Evolutionary conservation across 2,329 filamentous ascomycete genomes (phyloP), one percentile per base, ranked within the genome.

Genomic region (Mollisia scopiformis): DNA sequence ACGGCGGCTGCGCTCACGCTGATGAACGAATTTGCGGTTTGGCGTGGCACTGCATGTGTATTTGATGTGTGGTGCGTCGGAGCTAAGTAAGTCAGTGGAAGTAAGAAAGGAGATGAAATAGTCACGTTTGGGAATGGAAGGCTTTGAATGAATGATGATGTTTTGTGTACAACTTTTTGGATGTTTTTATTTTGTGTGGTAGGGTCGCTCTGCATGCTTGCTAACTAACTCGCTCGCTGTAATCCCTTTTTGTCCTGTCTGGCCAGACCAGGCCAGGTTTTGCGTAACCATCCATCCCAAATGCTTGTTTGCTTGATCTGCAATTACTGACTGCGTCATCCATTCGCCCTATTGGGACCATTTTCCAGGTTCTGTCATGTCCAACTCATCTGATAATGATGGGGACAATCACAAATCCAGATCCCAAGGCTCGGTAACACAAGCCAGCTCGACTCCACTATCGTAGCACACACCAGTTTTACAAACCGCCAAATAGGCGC

Each of bases 381-480:
- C 55, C 46, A 30, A 50, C 59, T 59, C 46, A 33, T 47, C 41
- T 31, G 46, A 47, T 47, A 25, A 16, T 47, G 43, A 47, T 47
- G 37, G 7, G n/a, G 39, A n/a, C 37, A 19, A 25, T 46, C 14
- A 14, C 43, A 39, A 30, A 33, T 41, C n/a, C 39, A 23, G 41
- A 51, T 57, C 53, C 56, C 60, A 59, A 59, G 56, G n/a, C 30
- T 11, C 31, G 31, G 8, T 8, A 14, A 56, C n/a, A n/a, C n/a
- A n/a, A n/a, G n/a, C 61, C 33, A 61, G 47, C 58, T 30, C 25
- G 27, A 58, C 55, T 62, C 59, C 35, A 58, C 51, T 62, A 64
- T 64, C 62, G 62, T 64, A 64, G 57, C 62, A 64, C 61, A 46
- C 57, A 52, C 58, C 61, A 62, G 58, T 60, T 57, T 54, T 62